These are phyloP conservation scores for Spergularia marina DNA, from an alignment of 148 eudicot genomes.

Conservation along the genomic window DNA sequence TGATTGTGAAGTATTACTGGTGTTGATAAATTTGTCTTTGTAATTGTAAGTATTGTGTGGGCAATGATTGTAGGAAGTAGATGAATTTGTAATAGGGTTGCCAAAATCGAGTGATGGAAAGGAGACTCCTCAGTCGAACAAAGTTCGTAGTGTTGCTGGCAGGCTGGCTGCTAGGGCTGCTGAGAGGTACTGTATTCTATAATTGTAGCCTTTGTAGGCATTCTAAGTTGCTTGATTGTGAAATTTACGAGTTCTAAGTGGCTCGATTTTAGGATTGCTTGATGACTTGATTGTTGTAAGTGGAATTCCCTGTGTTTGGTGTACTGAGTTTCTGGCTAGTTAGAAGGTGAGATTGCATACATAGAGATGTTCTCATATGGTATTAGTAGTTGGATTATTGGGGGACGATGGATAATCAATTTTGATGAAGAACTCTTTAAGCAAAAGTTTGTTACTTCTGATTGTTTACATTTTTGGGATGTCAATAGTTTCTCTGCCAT, in stretches of 20 bases:
- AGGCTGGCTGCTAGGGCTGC: conserved; percentile 69
- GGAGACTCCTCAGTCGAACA: conserved; percentile 64
- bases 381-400: background rate
- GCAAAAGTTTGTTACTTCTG: background rate
- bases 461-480: background rate
- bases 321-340: background rate
- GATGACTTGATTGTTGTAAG: background rate
- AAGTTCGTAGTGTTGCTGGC: conserved; percentile 71
- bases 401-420: background rate
- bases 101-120: conserved; percentile 54
- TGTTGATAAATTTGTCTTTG: background rate
- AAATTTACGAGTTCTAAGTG: background rate
- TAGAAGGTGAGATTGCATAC: background rate
- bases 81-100: conserved; percentile 68
- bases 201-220: too few species aligned
- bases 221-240: background rate
- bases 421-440: background rate
- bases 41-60: background rate
- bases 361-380: background rate
- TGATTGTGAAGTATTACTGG: too few species aligned
- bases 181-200: conserved; percentile 38
- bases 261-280: background rate
- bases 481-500: background rate
- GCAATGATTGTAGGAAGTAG: conserved; percentile 47
- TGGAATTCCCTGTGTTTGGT: background rate